A percentile compares a stretch with the other conserved stretches of the same genome.
Conservation (phyloP, 352 stramenopile genomes). For the Phytophthora constricta region DNA sequence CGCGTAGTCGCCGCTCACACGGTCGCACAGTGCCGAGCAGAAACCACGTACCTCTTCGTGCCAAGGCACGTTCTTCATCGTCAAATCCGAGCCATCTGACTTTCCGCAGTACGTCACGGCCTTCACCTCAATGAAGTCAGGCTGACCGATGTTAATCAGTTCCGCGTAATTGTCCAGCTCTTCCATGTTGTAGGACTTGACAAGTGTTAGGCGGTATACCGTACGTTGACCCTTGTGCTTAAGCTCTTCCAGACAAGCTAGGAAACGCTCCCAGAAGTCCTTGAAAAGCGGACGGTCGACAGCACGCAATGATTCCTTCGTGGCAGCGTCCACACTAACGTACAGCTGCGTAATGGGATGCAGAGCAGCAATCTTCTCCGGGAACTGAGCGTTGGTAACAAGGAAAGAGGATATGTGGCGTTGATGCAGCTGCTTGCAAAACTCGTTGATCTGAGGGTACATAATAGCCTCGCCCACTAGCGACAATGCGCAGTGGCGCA, state of each 20-base stretch:
- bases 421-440: conserved; percentile 95
- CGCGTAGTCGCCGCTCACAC: conserved; percentile 90
- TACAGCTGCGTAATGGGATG: conserved; percentile 98
- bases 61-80: conserved; percentile 98
- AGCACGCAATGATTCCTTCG: conserved; percentile 95
- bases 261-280: conserved; percentile 97
- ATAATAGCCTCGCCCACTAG: conserved; percentile 99
- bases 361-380: conserved; percentile 94
- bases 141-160: conserved; percentile 91
- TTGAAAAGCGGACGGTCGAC: conserved; percentile 97
- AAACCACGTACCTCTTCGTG: conserved; percentile 97
- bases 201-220: conserved; percentile 96
- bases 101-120: conserved; percentile 98
- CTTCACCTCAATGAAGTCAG: conserved; percentile 97
- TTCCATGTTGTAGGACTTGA: conserved; percentile 98
- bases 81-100: conserved; percentile 97
- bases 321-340: conserved; percentile 98
- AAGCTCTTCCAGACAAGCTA: conserved; percentile 90
- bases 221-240: conserved; percentile 97
- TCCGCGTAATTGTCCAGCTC: conserved; percentile 96
- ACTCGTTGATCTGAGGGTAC: conserved; percentile 98
- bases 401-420: conserved; percentile 97
- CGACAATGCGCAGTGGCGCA: conserved; percentile 97
- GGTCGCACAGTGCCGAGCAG: conserved; percentile 78
- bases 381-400: conserved; percentile 99